A percentile compares a stretch with the other conserved stretches of the same genome.
Evolutionary conservation across 257 asterid species (phyloP).

Genomic region (Capsicum baccatum): DNA sequence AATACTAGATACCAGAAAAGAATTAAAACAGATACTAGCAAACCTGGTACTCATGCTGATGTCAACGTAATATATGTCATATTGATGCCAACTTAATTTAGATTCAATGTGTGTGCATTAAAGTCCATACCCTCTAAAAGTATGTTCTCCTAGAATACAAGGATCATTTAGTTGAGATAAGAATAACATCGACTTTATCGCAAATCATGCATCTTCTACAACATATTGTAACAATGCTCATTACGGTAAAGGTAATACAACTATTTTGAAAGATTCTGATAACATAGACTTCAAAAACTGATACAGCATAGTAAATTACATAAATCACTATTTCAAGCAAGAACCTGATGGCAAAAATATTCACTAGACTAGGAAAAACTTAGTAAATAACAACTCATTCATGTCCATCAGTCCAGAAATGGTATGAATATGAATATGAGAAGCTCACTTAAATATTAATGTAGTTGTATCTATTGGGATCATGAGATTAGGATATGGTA

Average conservation of each 20-base stretch:
- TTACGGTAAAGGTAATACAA: background rate
- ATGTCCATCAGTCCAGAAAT: background rate
- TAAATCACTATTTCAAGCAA: background rate
- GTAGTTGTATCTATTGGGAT: background rate
- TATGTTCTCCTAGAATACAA: background rate
- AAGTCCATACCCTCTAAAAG: background rate
- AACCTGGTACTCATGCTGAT: background rate
- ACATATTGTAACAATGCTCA: background rate
- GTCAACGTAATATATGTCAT: background rate
- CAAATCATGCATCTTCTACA: background rate
- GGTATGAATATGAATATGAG: background rate
- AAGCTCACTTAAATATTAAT: background rate
- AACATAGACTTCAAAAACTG: background rate
- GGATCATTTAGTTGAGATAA: background rate
- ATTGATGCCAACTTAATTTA: background rate
- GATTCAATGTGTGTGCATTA: constrained; percentile 10
- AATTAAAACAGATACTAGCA: background rate
- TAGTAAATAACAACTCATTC: background rate
- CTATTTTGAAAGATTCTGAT: constrained; percentile 1
- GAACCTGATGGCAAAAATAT: background rate
- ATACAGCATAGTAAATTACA: background rate
- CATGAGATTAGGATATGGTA: background rate
- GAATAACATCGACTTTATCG: constrained; percentile 3
- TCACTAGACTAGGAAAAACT: background rate
- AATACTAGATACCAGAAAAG: background rate